Conservation (phyloP, 1,284 basidiomycete species). For the Exobasidium rhododendri region DNA sequence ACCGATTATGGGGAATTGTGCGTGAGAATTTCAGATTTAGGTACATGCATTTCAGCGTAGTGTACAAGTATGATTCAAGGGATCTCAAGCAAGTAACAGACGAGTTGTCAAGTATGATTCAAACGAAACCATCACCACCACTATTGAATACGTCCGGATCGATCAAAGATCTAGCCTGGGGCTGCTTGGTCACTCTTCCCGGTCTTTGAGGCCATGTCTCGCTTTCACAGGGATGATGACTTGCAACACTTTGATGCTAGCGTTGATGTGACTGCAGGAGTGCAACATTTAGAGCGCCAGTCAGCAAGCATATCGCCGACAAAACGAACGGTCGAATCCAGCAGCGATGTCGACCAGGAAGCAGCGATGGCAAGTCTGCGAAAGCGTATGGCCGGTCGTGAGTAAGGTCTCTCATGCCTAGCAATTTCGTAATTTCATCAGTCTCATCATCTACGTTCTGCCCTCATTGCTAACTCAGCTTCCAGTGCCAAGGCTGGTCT, state of each 20-base stretch:
- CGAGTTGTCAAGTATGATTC: too few species aligned
- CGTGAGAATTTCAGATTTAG: too few species aligned
- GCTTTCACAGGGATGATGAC: constrained; percentile 11
- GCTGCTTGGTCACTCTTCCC: too few species aligned
- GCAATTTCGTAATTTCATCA: background rate
- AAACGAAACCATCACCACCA: too few species aligned
- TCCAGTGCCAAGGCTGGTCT: constrained; percentile 51
- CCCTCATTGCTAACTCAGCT: constrained; percentile 15
- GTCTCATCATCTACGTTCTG: background rate
- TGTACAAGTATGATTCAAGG: too few species aligned
- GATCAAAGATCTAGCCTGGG: too few species aligned
- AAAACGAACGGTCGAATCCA: background rate
- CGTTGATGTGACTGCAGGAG: background rate
- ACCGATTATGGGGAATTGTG: too few species aligned
- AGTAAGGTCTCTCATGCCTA: constrained; percentile 5
- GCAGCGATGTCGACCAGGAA: constrained; percentile 16
- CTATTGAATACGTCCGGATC: too few species aligned
- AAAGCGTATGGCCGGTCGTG: constrained; percentile 44
- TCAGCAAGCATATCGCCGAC: background rate
- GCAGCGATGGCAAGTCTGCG: constrained; percentile 35
- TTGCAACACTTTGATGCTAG: constrained; percentile 5
- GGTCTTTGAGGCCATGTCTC: constrained; percentile 8
- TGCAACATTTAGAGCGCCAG: background rate
- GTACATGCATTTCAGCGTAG: too few species aligned
- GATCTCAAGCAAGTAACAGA: too few species aligned